Evolutionary conservation across 768 basidiomycete species (phyloP), one percentile per base, ranked within the genome.

Genomic region (Lactarius psammicola): DNA sequence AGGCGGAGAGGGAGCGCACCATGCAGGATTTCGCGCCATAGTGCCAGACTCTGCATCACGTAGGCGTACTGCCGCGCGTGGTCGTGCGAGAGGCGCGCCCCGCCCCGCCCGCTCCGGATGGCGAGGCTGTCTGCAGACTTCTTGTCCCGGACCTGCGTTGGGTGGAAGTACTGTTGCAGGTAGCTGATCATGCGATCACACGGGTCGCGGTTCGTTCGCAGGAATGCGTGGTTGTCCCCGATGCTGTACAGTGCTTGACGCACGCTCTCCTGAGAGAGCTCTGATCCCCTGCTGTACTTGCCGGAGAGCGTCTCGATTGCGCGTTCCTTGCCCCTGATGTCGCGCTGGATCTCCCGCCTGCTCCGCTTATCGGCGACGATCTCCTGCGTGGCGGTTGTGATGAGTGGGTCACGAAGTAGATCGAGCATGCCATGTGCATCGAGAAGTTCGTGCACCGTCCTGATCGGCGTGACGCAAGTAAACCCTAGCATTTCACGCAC

Each of bases 171-270:
- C 66, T 86, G 77, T 74, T 89, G 90, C 69, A 94, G 78, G 71
- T 87, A 89, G 4, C 71, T 73, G 60, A 94, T 94, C 89, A 94
- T 89, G 63, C 83, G 81, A 65, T 94, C 92, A 76, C 92, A 94
- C 56, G 92, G 92, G 73, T 94, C 92, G 44, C 92, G 89, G 69
- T 94, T 94, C 62, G 84, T 85, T 33, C 92, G 85, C 68, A 94
- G 77, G 81, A 94, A 94, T 13, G 92, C 90, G 72, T 94, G 90
- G 71, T 94, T 94, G 75, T 94, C 92, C 2, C 92, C 92, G 59
- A 94, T 93, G 71, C 88, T 90, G 74, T 94, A 94, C 58, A 94
- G 75, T 72, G 91, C 93, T 72, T 92, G 89, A 34, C 87, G 82
- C 11, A 92, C 78, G 56, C 81, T 76, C 72, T 94, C 92, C 68